A percentile compares a stretch with the other conserved stretches of the same genome.
phyloP scores from a whole-genome alignment of 768 basidiomycete genomes.

The Mycena rebaudengoi region DNA sequence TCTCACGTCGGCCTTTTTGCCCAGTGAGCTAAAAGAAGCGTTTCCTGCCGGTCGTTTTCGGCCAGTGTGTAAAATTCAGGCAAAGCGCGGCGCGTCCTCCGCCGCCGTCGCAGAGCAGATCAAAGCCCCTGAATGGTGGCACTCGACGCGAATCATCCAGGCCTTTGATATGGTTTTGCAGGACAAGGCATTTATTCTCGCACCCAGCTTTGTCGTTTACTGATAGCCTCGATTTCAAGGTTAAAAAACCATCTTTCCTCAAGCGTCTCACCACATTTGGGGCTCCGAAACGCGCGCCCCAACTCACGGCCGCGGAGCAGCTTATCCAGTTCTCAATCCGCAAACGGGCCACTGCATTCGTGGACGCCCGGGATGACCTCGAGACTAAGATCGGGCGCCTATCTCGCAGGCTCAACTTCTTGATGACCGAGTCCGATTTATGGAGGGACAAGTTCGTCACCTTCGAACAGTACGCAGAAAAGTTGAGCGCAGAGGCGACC shows the following conservation, averaged over 20 bases:
- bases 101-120: slow-evolving; percentile 90
- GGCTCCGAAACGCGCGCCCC: slow-evolving; percentile 71
- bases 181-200: slow-evolving; percentile 88
- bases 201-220: no score
- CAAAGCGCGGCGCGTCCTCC: slow-evolving; percentile 81
- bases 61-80: slow-evolving; percentile 90
- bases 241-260: slow-evolving; percentile 90
- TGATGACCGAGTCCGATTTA: slow-evolving; percentile 89
- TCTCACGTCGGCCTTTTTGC: slow-evolving; percentile 23
- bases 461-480: slow-evolving; percentile 94
- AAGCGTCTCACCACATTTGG: slow-evolving; percentile 86
- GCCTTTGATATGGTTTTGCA: slow-evolving; percentile 89
- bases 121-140: slow-evolving; percentile 94
- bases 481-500: slow-evolving; percentile 84
- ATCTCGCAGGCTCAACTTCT: slow-evolving; percentile 85
- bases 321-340: slow-evolving; percentile 89
- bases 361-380: slow-evolving; percentile 92
- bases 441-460: slow-evolving; percentile 96
- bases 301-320: slow-evolving; percentile 83
- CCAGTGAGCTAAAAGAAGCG: slow-evolving; percentile 92
- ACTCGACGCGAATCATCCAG: slow-evolving; percentile 88
- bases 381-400: slow-evolving; percentile 93
- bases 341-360: slow-evolving; percentile 92
- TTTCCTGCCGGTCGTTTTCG: slow-evolving; percentile 93
- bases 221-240: no score